Percentiles rank a stretch among this genome's conserved stretches.
Conservation (phyloP, 2,329 filamentous ascomycete genomes). For the Fusarium nanum region DNA sequence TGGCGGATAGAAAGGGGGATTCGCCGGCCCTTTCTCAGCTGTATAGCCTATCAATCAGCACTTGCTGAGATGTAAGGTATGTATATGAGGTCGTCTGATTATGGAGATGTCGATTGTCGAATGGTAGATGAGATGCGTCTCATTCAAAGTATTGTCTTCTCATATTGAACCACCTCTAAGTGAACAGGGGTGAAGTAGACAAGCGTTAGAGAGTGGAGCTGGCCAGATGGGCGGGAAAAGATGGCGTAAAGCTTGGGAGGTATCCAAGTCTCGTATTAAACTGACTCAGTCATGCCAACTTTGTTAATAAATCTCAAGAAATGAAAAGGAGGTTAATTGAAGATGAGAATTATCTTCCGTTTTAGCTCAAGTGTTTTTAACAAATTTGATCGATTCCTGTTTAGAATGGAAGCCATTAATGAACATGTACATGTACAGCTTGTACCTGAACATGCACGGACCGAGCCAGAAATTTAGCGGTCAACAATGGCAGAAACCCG, state of each 20-base stretch:
- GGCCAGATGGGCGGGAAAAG: constrained; percentile 14
- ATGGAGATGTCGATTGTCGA: background rate
- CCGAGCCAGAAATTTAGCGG: constrained; percentile 49
- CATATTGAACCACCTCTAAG: constrained; percentile 38
- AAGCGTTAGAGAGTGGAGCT: constrained; percentile 28
- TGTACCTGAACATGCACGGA: background rate
- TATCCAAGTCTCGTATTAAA: background rate
- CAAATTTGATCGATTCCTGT: background rate
- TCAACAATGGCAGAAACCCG: constrained; percentile 52
- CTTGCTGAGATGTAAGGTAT: constrained; percentile 1
- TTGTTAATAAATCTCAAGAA: background rate
- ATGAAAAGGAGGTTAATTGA: accelerated
- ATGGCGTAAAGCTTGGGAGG: background rate
- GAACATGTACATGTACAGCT: background rate
- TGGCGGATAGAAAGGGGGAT: constrained; percentile 42
- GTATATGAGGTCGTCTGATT: background rate
- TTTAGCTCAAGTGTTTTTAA: background rate
- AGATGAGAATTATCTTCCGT: accelerated
- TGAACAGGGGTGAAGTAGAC: constrained; percentile 18
- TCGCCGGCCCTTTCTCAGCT: background rate
- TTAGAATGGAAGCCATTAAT: background rate
- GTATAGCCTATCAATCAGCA: constrained; percentile 1
- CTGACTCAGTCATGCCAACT: background rate
- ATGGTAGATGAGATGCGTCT: constrained; percentile 12
- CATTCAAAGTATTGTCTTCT: constrained; percentile 24